These are phyloP conservation scores for Pyronema omphalodes DNA, from an alignment of 495 filamentous ascomycete species.

Conservation along the genomic window DNA sequence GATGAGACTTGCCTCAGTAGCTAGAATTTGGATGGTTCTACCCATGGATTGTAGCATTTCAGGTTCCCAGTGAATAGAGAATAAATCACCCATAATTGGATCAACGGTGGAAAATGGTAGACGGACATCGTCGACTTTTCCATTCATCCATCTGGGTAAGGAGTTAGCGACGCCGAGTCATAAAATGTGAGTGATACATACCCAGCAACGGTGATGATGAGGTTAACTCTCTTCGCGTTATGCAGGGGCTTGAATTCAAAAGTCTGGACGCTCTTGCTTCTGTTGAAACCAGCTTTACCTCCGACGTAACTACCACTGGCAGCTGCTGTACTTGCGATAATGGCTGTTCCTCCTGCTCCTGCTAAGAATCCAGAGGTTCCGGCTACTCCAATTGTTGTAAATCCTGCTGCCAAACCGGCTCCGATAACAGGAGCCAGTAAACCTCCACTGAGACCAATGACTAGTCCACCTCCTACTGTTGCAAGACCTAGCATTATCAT, in stretches of 20 bases:
- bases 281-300: slow-evolving; percentile 60
- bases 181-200: slow-evolving; percentile 6
- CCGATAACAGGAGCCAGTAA: slow-evolving; percentile 87
- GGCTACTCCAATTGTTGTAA: slow-evolving; percentile 82
- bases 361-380: slow-evolving; percentile 81
- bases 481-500: slow-evolving; percentile 94
- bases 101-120: slow-evolving; percentile 90
- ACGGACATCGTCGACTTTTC: slow-evolving; percentile 89
- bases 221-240: slow-evolving; percentile 91
- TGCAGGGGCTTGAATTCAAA: slow-evolving; percentile 94
- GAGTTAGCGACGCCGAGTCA: neutral
- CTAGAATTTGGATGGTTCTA: slow-evolving; percentile 93
- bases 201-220: slow-evolving; percentile 88
- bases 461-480: slow-evolving; percentile 84
- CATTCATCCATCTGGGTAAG: slow-evolving; percentile 63
- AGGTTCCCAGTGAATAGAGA: slow-evolving; percentile 94
- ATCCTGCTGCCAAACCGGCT: slow-evolving; percentile 80
- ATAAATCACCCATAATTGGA: slow-evolving; percentile 94
- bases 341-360: slow-evolving; percentile 75
- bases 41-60: slow-evolving; percentile 96
- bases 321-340: slow-evolving; percentile 84
- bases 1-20: slow-evolving; percentile 59
- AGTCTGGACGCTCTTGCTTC: slow-evolving; percentile 78
- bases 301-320: slow-evolving; percentile 73
- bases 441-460: slow-evolving; percentile 90